phyloP scores from a whole-genome alignment of 306 rosid species.

The Begonia peltatifolia region DNA sequence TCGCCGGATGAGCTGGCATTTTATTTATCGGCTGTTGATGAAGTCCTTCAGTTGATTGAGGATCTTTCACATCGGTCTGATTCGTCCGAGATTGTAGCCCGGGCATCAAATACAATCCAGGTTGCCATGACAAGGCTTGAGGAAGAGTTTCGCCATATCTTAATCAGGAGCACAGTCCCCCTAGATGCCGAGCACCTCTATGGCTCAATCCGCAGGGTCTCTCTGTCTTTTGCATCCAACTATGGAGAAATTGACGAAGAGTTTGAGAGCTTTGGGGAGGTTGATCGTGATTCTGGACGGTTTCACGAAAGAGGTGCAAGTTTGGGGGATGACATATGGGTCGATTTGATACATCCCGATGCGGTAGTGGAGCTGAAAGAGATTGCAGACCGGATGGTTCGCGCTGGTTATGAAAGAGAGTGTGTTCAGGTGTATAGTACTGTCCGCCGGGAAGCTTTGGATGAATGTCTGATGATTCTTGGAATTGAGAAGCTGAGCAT shows the following conservation, averaged over 20 bases:
- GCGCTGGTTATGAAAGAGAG: slow-evolving; percentile 81
- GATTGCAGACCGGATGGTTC: slow-evolving; percentile 72
- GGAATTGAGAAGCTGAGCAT: slow-evolving; percentile 83
- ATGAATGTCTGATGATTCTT: slow-evolving; percentile 61
- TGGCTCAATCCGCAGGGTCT: slow-evolving; percentile 54
- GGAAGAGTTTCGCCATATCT: slow-evolving; percentile 64
- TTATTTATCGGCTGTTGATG: background rate
- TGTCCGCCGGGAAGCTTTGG: slow-evolving; percentile 81
- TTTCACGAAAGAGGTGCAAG: slow-evolving; percentile 65
- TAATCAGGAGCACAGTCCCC: slow-evolving; percentile 63
- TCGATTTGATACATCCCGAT: slow-evolving; percentile 61
- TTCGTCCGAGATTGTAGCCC: background rate
- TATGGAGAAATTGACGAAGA: slow-evolving; percentile 44
- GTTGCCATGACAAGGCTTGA: slow-evolving; percentile 47
- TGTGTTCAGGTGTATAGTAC: slow-evolving; percentile 73
- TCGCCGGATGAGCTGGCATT: background rate
- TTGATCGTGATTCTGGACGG: slow-evolving; percentile 29
- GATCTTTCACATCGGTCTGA: background rate
- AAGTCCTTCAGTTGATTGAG: slow-evolving; percentile 7
- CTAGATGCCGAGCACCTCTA: slow-evolving; percentile 58
- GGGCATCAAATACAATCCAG: slow-evolving; percentile 3
- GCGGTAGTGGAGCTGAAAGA: slow-evolving; percentile 61
- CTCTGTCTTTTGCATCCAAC: slow-evolving; percentile 48
- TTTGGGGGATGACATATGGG: slow-evolving; percentile 47
- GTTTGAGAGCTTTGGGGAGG: slow-evolving; percentile 56